Evolutionary conservation across 2,329 filamentous ascomycete genomes (phyloP), one percentile per base, ranked within the genome.

Genomic region (Cladorrhinum sp.): DNA sequence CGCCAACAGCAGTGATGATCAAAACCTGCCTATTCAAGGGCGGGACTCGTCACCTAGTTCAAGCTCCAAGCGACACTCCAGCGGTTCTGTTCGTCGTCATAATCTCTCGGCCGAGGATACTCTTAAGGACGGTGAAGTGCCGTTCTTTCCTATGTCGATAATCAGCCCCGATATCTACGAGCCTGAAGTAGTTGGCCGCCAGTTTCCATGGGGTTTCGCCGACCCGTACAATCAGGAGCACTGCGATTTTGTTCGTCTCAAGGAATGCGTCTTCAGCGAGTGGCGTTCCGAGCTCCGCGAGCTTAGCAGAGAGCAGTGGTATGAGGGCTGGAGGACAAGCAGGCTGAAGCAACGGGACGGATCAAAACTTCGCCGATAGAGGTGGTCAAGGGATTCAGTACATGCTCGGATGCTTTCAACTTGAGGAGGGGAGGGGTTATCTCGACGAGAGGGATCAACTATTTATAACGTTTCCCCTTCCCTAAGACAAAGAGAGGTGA

Each of bases 141-240:
- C 91, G 0, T 89, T 91, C 72, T 79, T 97, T 24, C 95, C 95
- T 0, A 86, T 98, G 71, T 96, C 92, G 45, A 91, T 97, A 72
- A 89, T 99, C 72, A 96, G 92, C 64, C 95, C 95, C 0, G 95
- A 99, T 73, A 84, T 91, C 48, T 96, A 98, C 76, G 91, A 96
- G 69, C 88, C 88, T 8, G 85, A 83, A 29, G 80, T 90, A 16
- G 78, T 96, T 62, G 95, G 95, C 50, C 90, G 95, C 62, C 88
- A 89, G 65, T 99, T 98, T 73, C 91, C 95, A 0, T 99, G 95
- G 95, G 95, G 95, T 6, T 96, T 97, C 68, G 95, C 95, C 3
- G 92, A 98, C 71, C 95, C 95, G 0, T 93, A 95, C 78, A 88
- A 98, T 70, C 82, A 87, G 27, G 85, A 90, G 68, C 95, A 99